Conservation (phyloP, 371 early-diverging fungal genomes). For the Mortierella sp. region DNA sequence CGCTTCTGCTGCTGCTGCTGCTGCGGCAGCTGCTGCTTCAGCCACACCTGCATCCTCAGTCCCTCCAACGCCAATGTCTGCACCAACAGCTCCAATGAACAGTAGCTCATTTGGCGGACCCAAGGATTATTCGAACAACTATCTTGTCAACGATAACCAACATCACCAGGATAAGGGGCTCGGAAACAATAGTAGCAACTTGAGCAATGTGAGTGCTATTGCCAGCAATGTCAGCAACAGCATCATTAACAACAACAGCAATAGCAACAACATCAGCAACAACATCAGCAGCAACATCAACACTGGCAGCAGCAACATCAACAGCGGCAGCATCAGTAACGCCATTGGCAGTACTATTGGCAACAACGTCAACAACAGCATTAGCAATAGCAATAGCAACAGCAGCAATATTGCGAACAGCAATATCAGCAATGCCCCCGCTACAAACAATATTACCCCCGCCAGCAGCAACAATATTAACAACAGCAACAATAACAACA, state of each 20-base stretch:
- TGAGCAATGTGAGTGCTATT: background rate
- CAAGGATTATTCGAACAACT: too few species aligned
- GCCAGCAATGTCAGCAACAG: background rate
- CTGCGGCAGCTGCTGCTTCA: conserved; percentile 16
- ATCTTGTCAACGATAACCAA: too few species aligned
- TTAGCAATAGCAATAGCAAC: background rate
- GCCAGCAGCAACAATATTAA: background rate
- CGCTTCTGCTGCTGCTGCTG: conserved; percentile 31
- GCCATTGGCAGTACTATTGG: background rate
- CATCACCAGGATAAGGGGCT: too few species aligned
- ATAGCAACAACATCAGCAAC: conserved; percentile 10
- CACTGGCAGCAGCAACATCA: conserved; percentile 1
- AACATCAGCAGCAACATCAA: conserved; percentile 14
- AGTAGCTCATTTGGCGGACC: too few species aligned
- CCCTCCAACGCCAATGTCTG: conserved; percentile 4
- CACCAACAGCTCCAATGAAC: background rate
- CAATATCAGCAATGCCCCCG: background rate
- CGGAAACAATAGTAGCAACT: too few species aligned
- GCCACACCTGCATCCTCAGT: conserved; percentile 9
- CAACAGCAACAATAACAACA: background rate
- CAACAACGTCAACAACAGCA: background rate
- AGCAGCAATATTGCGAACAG: conserved; percentile 6
- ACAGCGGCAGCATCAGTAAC: background rate
- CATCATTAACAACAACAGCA: background rate
- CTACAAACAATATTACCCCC: background rate